These are phyloP conservation scores for Solanum dulcamara DNA, from an alignment of 257 asterid genomes.

Conservation along the genomic window DNA sequence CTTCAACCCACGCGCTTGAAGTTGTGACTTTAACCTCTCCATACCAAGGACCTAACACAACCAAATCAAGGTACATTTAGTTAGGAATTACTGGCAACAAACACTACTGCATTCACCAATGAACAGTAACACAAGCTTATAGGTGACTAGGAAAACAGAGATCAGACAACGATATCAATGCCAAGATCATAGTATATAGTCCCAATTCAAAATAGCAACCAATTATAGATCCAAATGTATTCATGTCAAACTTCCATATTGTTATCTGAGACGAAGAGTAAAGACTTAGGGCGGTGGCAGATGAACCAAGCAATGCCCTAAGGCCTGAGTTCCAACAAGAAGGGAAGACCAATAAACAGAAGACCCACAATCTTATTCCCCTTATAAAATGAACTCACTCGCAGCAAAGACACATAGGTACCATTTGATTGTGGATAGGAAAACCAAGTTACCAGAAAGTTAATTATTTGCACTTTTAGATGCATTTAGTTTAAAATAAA, in stretches of 20 bases:
- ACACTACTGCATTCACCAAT: not conserved
- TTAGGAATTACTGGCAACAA: not conserved
- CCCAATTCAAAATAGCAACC: not conserved
- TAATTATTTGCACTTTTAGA: not conserved
- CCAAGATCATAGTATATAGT: not conserved
- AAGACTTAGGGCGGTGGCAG: not conserved
- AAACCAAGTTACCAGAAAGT: not conserved
- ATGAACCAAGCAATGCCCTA: not conserved
- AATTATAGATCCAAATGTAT: not conserved
- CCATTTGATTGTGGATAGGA: not conserved
- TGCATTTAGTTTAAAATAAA: not conserved
- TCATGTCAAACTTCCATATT: not conserved
- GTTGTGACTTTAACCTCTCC: slow-evolving; percentile 75
- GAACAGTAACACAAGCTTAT: not conserved
- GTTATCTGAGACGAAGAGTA: not conserved
- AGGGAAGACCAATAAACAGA: not conserved
- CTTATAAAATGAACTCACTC: not conserved
- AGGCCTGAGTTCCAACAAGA: not conserved
- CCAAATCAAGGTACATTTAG: not conserved
- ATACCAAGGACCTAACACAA: slow-evolving; percentile 50
- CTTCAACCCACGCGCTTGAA: slow-evolving; percentile 64
- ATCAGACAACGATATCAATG: not conserved
- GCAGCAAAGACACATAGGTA: not conserved
- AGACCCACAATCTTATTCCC: not conserved
- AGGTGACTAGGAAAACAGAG: not conserved